phyloP scores from a whole-genome alignment of 2,329 filamentous ascomycete species.

The Monosporascus ibericus region DNA sequence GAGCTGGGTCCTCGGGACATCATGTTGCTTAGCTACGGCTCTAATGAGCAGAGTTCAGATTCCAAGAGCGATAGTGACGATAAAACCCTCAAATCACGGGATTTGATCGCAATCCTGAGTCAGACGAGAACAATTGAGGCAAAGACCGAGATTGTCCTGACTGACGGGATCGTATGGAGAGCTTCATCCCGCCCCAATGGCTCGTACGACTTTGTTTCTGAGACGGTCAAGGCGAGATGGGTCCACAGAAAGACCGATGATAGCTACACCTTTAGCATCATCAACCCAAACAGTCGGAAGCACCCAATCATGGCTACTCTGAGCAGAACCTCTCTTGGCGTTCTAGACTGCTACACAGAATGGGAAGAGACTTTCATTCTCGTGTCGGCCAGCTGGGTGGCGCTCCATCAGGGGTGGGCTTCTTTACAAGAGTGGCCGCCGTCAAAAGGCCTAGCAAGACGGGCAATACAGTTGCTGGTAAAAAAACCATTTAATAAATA shows the following conservation, averaged over 20 bases:
- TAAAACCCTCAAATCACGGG: slow-evolving; percentile 34
- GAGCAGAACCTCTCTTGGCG: slow-evolving; percentile 56
- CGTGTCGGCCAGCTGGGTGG: slow-evolving; percentile 46
- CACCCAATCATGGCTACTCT: slow-evolving; percentile 72
- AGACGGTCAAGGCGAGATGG: slow-evolving; percentile 61
- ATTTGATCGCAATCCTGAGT: slow-evolving; percentile 64
- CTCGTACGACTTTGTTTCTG: slow-evolving; percentile 60
- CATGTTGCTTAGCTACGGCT: slow-evolving; percentile 65
- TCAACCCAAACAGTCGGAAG: slow-evolving; percentile 60
- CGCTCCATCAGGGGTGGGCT: slow-evolving; percentile 38
- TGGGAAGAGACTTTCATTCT: slow-evolving; percentile 42
- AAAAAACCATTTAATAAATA: no score
- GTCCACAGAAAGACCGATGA: slow-evolving; percentile 47
- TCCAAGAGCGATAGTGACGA: slow-evolving; percentile 33
- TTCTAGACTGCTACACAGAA: slow-evolving; percentile 61
- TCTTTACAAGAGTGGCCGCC: slow-evolving; percentile 5
- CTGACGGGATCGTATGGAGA: slow-evolving; percentile 55
- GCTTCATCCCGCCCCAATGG: slow-evolving; percentile 46
- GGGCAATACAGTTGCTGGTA: no score
- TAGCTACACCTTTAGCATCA: slow-evolving; percentile 72
- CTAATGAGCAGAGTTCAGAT: slow-evolving; percentile 35
- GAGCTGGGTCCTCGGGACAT: slow-evolving; percentile 64
- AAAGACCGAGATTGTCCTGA: slow-evolving; percentile 59
- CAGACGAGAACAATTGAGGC: slow-evolving; percentile 49
- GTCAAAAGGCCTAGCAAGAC: no score